A percentile compares a stretch with the other conserved stretches of the same genome.
phyloP scores from a whole-genome alignment of 371 early-diverging fungal genomes.

The Funneliformis caledonium region DNA sequence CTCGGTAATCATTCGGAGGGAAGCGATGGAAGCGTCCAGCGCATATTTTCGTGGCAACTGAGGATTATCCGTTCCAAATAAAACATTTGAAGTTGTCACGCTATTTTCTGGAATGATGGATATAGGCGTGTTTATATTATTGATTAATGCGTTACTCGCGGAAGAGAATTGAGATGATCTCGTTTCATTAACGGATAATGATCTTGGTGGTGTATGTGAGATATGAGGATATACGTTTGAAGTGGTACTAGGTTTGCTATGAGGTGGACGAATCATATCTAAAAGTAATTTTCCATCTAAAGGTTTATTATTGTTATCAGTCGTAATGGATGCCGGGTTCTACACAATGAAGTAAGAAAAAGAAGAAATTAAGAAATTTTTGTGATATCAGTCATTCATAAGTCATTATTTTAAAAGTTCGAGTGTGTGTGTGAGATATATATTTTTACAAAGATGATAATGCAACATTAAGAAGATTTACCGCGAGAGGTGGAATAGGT shows the following conservation, averaged over 20 bases:
- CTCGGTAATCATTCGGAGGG: background rate
- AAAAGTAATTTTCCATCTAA: conserved; percentile 35
- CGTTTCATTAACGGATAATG: background rate
- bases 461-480: background rate
- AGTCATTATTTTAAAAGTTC: background rate
- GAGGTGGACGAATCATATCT: conserved; percentile 18
- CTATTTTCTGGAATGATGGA: background rate
- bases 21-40: conserved; percentile 22
- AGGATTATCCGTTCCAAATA: background rate
- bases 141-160: background rate
- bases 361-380: background rate
- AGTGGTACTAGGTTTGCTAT: background rate
- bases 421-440: no score
- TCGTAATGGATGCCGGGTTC: background rate
- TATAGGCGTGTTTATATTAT: background rate
- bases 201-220: background rate
- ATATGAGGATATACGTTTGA: background rate
- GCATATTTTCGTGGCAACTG: conserved; percentile 6
- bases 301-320: background rate
- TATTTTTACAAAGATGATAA: background rate
- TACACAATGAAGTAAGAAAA: background rate
- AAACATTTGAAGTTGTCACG: background rate
- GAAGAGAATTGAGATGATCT: background rate
- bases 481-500: background rate
- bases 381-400: background rate